A percentile compares a stretch with the other conserved stretches of the same genome.
Conservation (phyloP, 2,329 filamentous ascomycete species). For the Ustilaginoidea virens region DNA sequence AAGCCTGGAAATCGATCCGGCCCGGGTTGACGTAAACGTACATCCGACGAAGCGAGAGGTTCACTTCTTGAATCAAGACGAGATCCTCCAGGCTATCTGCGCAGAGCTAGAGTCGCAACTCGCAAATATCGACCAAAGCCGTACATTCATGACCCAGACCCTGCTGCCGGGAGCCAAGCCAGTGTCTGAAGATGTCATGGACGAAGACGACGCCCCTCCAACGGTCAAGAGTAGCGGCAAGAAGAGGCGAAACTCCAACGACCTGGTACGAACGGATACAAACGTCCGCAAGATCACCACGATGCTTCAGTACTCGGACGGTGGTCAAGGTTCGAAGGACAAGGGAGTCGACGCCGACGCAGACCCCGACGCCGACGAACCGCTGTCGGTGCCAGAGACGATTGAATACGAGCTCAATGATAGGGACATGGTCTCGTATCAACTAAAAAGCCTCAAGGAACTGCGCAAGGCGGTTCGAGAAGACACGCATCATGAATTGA, state of each 20-base stretch:
- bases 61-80: conserved; percentile 93
- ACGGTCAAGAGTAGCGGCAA: conserved; percentile 23
- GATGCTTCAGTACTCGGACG: conserved; percentile 56
- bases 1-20: conserved; percentile 81
- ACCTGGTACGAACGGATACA: conserved; percentile 78
- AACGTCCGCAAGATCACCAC: conserved; percentile 88
- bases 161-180: conserved; percentile 53
- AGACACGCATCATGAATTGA: conserved; percentile 69
- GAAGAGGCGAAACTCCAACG: conserved; percentile 42
- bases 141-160: conserved; percentile 88
- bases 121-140: conserved; percentile 78
- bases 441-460: conserved; percentile 71
- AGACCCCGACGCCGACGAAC: conserved; percentile 15
- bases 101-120: conserved; percentile 63
- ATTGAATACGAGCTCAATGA: conserved; percentile 56
- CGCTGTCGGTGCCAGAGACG: conserved; percentile 26
- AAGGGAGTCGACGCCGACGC: conserved; percentile 2
- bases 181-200: conserved; percentile 10
- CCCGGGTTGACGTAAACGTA: conserved; percentile 89
- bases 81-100: conserved; percentile 80
- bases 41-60: conserved; percentile 96
- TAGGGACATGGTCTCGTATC: conserved; percentile 53
- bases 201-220: conserved; percentile 13
- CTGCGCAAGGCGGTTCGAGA: conserved; percentile 70
- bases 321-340: conserved; percentile 9